phyloP scores from a whole-genome alignment of 202 grass and related monocot species.

The Bolboschoenoplectus hybrid region DNA sequence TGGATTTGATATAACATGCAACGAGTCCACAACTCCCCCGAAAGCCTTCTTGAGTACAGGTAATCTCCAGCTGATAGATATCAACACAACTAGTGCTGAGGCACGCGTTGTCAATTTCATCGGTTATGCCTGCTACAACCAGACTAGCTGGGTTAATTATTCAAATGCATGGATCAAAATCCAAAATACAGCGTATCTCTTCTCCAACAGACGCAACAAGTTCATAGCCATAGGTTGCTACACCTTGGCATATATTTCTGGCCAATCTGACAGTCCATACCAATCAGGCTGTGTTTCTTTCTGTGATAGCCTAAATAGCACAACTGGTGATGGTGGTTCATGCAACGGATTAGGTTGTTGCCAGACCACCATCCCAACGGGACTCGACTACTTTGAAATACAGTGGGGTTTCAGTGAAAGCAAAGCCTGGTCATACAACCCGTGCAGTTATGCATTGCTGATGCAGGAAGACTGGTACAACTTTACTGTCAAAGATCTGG shows the following conservation, averaged over 20 bases:
- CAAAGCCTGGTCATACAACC: constrained; percentile 16
- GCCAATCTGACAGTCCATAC: neutral
- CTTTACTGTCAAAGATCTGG: constrained; percentile 39
- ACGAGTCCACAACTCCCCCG: constrained; percentile 36
- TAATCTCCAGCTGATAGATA: constrained; percentile 7
- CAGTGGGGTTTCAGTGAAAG: neutral
- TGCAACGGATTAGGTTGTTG: constrained; percentile 72
- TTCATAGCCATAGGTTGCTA: constrained; percentile 58
- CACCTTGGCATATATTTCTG: constrained; percentile 30
- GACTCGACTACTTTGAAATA: neutral
- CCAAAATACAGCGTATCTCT: neutral
- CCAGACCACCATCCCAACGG: constrained; percentile 44
- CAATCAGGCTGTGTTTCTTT: constrained; percentile 44
- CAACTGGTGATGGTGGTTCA: neutral
- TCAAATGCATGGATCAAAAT: neutral
- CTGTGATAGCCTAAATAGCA: constrained; percentile 26
- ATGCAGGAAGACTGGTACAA: constrained; percentile 49
- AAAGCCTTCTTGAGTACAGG: constrained; percentile 13
- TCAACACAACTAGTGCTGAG: constrained; percentile 45
- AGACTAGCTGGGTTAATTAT: neutral
- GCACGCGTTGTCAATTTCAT: neutral
- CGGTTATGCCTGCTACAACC: constrained; percentile 40
- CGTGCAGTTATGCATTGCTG: constrained; percentile 36
- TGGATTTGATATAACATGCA: constrained; percentile 53
- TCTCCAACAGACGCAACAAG: constrained; percentile 52